These are phyloP conservation scores for Talaromyces wortmannii DNA, from an alignment of 495 filamentous ascomycete species.

Conservation along the genomic window DNA sequence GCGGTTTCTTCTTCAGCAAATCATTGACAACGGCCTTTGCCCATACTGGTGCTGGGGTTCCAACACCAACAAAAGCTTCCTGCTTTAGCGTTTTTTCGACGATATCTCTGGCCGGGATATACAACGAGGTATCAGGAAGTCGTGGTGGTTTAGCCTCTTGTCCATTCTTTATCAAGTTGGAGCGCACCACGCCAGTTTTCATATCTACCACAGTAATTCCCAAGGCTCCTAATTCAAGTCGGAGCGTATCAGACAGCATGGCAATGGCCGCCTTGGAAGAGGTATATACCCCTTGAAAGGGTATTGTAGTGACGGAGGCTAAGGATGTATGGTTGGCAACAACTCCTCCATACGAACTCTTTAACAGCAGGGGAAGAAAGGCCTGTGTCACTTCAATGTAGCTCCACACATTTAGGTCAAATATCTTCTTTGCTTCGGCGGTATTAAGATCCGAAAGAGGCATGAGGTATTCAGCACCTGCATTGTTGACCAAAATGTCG, in stretches of 20 bases:
- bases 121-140: background rate
- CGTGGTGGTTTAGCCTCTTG: no score
- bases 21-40: background rate
- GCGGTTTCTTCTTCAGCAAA: slow-evolving; percentile 1
- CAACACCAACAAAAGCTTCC: background rate
- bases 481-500: slow-evolving; percentile 63
- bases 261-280: slow-evolving; percentile 1
- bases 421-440: slow-evolving; percentile 27
- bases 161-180: no score
- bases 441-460: slow-evolving; percentile 32
- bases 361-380: slow-evolving; percentile 39
- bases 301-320: background rate
- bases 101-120: background rate
- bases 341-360: slow-evolving; percentile 18
- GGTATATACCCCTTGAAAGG: background rate
- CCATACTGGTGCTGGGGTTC: background rate
- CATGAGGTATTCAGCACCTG: slow-evolving; percentile 38
- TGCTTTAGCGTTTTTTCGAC: background rate
- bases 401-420: slow-evolving; percentile 43
- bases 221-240: background rate
- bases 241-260: background rate
- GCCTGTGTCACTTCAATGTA: slow-evolving; percentile 41
- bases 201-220: background rate
- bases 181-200: no score
- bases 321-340: slow-evolving; percentile 40